Conservation (phyloP, 1,139 yeast genomes). For the Scheffersomyces stambukii region DNA sequence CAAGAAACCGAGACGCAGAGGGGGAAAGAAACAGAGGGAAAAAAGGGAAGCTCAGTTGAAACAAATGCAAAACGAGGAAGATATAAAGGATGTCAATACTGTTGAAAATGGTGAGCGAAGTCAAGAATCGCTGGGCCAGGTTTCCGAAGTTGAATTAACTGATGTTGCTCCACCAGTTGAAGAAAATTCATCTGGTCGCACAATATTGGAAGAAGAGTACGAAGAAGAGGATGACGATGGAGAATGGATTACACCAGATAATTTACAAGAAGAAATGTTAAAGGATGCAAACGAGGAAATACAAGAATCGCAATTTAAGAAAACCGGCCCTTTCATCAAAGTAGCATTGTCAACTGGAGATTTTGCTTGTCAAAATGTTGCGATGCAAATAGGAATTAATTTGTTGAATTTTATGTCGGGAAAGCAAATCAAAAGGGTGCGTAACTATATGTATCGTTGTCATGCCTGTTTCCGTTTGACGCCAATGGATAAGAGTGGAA, state of each 20-base stretch:
- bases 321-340: conserved; percentile 34
- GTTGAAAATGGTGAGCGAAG: no score
- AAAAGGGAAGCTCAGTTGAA: conserved; percentile 42
- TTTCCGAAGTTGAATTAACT: no score
- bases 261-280: conserved; percentile 62
- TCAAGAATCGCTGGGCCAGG: no score
- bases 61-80: conserved; percentile 17
- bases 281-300: conserved; percentile 54
- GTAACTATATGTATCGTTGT: conserved; percentile 93
- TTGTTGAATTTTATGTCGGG: conserved; percentile 86
- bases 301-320: conserved; percentile 22
- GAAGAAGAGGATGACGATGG: conserved; percentile 74
- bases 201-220: conserved; percentile 35
- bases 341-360: conserved; percentile 93
- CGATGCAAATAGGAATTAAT: conserved; percentile 84
- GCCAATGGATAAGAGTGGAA: conserved; percentile 73
- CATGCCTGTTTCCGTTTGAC: conserved; percentile 90
- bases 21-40: conserved; percentile 60
- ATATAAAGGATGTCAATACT: conserved; percentile 4
- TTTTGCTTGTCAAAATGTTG: conserved; percentile 95
- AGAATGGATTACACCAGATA: conserved; percentile 94
- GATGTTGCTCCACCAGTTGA: conserved; percentile 5
- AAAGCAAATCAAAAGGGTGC: conserved; percentile 73
- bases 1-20: conserved; percentile 55
- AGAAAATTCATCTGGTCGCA: conserved; percentile 6